phyloP scores from a whole-genome alignment of 768 basidiomycete species.

The Cantharellus anzutake region DNA sequence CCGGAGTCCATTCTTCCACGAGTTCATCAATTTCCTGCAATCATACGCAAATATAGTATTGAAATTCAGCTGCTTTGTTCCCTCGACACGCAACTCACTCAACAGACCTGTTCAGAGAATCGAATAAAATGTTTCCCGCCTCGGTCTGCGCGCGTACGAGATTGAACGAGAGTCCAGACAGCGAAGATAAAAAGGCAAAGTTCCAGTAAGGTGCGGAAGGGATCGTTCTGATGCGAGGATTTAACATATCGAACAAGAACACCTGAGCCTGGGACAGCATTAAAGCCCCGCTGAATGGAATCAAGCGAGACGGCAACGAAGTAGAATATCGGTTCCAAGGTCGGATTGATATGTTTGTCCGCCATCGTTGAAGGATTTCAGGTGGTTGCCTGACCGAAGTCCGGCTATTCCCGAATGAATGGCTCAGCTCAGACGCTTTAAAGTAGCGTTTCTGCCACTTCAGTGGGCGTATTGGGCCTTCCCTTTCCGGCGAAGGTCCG shows the following conservation, averaged over 20 bases:
- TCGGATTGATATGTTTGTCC: background rate
- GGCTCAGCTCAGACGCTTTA: too few species aligned
- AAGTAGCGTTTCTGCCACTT: too few species aligned
- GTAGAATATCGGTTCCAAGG: constrained; percentile 29
- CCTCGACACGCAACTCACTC: background rate
- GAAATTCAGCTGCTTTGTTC: background rate
- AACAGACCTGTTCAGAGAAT: constrained; percentile 64
- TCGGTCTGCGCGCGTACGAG: constrained; percentile 70
- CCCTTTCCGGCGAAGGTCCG: too few species aligned
- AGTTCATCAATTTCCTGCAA: constrained; percentile 87
- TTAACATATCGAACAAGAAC: constrained; percentile 81
- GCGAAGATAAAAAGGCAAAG: constrained; percentile 75
- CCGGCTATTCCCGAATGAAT: too few species aligned
- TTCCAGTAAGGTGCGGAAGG: constrained; percentile 79
- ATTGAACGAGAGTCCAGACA: constrained; percentile 75
- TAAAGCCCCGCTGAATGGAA: constrained; percentile 45
- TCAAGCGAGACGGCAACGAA: constrained; percentile 44
- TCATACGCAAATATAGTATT: background rate
- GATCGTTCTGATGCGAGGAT: constrained; percentile 92
- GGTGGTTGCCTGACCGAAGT: too few species aligned
- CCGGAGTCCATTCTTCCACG: constrained; percentile 87
- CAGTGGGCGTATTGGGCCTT: too few species aligned
- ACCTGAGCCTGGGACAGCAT: constrained; percentile 60
- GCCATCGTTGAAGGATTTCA: too few species aligned
- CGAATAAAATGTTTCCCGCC: constrained; percentile 78